Percentiles rank a stretch among this genome's conserved stretches.
Conservation (phyloP, 1,139 yeast species). For the Kazachstania sp. region DNA sequence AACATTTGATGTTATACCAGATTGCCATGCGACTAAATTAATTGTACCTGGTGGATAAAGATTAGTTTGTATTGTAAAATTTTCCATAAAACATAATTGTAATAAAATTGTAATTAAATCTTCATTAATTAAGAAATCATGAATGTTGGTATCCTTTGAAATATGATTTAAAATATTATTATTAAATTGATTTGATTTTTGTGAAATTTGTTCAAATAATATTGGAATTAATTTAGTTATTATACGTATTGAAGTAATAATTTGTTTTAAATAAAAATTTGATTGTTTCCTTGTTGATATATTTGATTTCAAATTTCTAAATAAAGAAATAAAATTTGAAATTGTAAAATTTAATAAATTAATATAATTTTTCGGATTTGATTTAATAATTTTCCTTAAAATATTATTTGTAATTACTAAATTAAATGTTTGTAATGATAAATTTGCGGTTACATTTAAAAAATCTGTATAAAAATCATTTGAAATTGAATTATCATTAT, state of each 20-base stretch:
- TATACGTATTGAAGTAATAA: constrained; percentile 56
- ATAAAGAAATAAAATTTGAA: constrained; percentile 17
- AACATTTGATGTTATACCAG: constrained; percentile 14
- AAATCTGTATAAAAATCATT: constrained; percentile 14
- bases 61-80: constrained; percentile 24
- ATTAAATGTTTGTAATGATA: constrained; percentile 13
- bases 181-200: too few species aligned
- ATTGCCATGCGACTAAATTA: constrained; percentile 18
- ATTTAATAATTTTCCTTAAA: constrained; percentile 41
- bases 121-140: background rate
- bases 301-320: constrained; percentile 1
- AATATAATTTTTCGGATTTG: constrained; percentile 48
- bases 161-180: background rate
- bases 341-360: constrained; percentile 42
- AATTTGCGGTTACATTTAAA: constrained; percentile 10
- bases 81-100: constrained; percentile 44
- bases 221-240: constrained; percentile 62
- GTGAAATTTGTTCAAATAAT: constrained; percentile 40
- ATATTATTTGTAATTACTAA: constrained; percentile 40
- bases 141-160: constrained; percentile 1
- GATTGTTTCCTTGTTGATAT: background rate
- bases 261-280: constrained; percentile 4
- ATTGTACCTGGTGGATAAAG: constrained; percentile 3
- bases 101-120: background rate
- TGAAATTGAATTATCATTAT: constrained; percentile 17